Evolutionary conservation across 371 early-diverging fungal genomes (phyloP).

Genomic region (Syncephalis fuscata): DNA sequence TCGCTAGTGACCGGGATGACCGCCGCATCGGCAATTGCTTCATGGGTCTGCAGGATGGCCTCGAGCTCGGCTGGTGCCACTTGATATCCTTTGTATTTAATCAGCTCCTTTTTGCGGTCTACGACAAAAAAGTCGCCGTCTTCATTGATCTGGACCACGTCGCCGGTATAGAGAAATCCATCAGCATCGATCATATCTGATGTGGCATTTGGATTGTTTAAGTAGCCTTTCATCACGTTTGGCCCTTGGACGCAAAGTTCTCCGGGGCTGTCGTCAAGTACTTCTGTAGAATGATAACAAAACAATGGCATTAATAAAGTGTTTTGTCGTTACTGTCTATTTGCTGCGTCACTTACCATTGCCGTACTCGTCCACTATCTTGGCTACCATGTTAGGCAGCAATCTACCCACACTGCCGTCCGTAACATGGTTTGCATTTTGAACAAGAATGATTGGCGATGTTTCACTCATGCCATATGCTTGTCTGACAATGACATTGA

Average conservation of each 20-base stretch:
- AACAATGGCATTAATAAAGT: too few species aligned
- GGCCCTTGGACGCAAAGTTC: constrained; percentile 5
- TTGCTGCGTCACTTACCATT: not conserved
- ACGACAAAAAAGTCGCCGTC: constrained; percentile 35
- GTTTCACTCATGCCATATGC: constrained; percentile 9
- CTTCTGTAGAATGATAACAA: too few species aligned
- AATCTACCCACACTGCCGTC: constrained; percentile 6
- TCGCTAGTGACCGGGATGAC: constrained; percentile 46
- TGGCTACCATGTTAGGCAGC: constrained; percentile 11
- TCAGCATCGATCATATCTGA: constrained; percentile 36
- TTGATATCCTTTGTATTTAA: constrained; percentile 54
- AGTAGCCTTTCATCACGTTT: constrained; percentile 37
- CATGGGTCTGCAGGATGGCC: constrained; percentile 48
- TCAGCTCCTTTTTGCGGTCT: constrained; percentile 38
- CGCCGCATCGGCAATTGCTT: constrained; percentile 51
- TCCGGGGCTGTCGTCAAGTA: not conserved
- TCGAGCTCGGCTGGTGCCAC: constrained; percentile 80
- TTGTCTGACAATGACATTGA: constrained; percentile 3
- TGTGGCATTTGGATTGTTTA: constrained; percentile 49
- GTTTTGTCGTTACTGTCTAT: too few species aligned
- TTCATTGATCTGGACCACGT: constrained; percentile 47
- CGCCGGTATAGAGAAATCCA: constrained; percentile 74
- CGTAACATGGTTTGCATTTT: not conserved
- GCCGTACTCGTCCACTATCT: constrained; percentile 11
- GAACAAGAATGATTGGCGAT: constrained; percentile 3